Evolutionary conservation across 305 asterid genomes (phyloP).

Genomic region (Fraxinus angustifolia): DNA sequence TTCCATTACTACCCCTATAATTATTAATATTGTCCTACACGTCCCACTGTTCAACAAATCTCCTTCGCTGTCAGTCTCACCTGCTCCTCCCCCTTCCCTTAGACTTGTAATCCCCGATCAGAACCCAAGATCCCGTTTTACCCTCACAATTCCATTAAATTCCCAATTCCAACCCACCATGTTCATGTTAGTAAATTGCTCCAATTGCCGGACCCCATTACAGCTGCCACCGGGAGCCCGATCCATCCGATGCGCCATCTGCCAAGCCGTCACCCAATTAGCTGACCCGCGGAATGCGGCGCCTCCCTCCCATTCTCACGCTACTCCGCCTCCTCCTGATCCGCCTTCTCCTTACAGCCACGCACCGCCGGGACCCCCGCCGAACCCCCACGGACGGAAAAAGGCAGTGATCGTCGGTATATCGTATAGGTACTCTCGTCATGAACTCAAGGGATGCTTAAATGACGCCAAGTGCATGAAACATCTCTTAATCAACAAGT

Average conservation of each 20-base stretch:
- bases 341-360: slow-evolving; percentile 59
- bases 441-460: slow-evolving; percentile 89
- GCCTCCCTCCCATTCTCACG: slow-evolving; percentile 10
- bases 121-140: background rate
- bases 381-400: slow-evolving; percentile 72
- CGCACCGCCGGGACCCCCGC: slow-evolving; percentile 73
- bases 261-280: slow-evolving; percentile 66
- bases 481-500: slow-evolving; percentile 65
- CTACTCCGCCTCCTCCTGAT: slow-evolving; percentile 20
- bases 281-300: slow-evolving; percentile 68
- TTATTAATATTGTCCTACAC: background rate
- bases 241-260: slow-evolving; percentile 87
- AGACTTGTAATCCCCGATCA: slow-evolving; percentile 15
- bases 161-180: slow-evolving; percentile 27
- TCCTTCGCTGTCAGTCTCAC: background rate
- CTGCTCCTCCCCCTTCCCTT: slow-evolving; percentile 5
- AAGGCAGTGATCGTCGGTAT: slow-evolving; percentile 92
- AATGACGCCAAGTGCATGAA: slow-evolving; percentile 96
- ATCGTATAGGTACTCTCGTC: slow-evolving; percentile 68
- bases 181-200: slow-evolving; percentile 77
- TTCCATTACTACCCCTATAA: background rate
- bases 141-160: slow-evolving; percentile 7
- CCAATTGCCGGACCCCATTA: slow-evolving; percentile 64
- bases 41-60: background rate
- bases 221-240: slow-evolving; percentile 86